A percentile compares a stretch with the other conserved stretches of the same genome.
Conservation (phyloP, 192 early-diverging fungal species). For the Rhizophagus sp. region DNA sequence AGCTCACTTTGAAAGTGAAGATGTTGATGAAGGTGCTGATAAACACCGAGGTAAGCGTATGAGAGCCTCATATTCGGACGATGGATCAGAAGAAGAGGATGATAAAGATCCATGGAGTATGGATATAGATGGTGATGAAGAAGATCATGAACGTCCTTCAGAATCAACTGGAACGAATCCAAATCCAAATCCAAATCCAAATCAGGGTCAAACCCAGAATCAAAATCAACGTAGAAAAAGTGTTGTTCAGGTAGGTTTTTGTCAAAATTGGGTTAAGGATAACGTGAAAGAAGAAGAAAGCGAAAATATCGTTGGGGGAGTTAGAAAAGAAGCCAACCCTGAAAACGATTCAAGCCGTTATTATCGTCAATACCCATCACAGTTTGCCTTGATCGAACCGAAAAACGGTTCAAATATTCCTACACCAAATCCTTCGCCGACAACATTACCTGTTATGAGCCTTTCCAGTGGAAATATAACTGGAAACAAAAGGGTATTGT, state of each 20-base stretch:
- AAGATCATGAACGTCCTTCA: background rate
- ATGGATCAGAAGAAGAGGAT: slow-evolving; percentile 1
- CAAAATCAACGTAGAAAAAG: slow-evolving; percentile 1
- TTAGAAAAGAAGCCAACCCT: background rate
- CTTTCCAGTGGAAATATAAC: background rate
- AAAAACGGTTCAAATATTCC: slow-evolving; percentile 17
- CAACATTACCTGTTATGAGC: slow-evolving; percentile 13
- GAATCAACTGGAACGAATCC: background rate
- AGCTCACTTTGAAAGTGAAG: background rate
- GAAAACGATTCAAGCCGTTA: background rate
- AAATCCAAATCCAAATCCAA: no score
- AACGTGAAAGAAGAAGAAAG: background rate
- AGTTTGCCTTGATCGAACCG: slow-evolving; percentile 4
- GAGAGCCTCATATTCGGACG: background rate
- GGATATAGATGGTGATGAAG: background rate
- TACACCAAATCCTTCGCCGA: slow-evolving; percentile 27
- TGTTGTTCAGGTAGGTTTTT: slow-evolving; percentile 18
- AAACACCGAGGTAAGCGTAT: slow-evolving; percentile 1
- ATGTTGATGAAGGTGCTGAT: background rate
- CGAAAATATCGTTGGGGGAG: background rate
- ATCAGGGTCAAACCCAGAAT: no score
- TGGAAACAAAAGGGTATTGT: background rate
- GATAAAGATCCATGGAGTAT: slow-evolving; percentile 6
- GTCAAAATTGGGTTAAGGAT: slow-evolving; percentile 16
- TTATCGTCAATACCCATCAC: slow-evolving; percentile 3